Evolutionary conservation across 176 grass and related monocot species (phyloP).

Genomic region (Elaeis guineensis): DNA sequence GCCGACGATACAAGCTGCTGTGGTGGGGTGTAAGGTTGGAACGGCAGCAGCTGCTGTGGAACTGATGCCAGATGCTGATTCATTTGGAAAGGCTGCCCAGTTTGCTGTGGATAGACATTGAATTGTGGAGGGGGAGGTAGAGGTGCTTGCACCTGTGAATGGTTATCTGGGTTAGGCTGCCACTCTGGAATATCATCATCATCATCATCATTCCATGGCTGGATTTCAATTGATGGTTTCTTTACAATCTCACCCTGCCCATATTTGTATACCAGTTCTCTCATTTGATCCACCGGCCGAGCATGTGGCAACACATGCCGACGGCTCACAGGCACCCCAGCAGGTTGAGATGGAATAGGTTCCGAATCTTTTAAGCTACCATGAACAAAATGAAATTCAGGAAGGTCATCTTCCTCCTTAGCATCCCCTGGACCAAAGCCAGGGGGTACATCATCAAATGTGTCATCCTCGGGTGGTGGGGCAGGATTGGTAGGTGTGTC

Average conservation of each 20-base stretch:
- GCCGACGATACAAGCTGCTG: background rate
- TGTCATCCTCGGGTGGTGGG: conserved; percentile 17
- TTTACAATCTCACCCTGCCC: conserved; percentile 20
- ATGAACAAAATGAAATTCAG: conserved; percentile 38
- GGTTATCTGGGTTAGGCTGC: conserved; percentile 41
- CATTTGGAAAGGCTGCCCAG: background rate
- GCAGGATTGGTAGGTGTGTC: conserved; percentile 15
- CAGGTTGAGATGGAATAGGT: background rate
- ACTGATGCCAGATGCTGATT: conserved; percentile 8
- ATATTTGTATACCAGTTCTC: conserved; percentile 45
- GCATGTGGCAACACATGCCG: background rate
- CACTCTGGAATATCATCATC: conserved; percentile 54
- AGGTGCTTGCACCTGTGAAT: conserved; percentile 12
- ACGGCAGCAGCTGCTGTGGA: background rate
- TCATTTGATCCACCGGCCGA: conserved; percentile 24
- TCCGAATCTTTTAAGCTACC: conserved; percentile 8
- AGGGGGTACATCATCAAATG: conserved; percentile 27
- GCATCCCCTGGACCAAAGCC: conserved; percentile 32
- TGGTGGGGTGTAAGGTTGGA: background rate
- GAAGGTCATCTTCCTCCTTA: conserved; percentile 46
- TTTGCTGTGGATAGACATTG: conserved; percentile 27
- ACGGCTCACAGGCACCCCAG: background rate
- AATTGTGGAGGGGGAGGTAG: conserved; percentile 27
- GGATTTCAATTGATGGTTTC: conserved; percentile 10
- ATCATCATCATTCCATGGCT: conserved; percentile 23